These are phyloP conservation scores for Paxillus involutus DNA, from an alignment of 768 basidiomycete species.

Conservation along the genomic window DNA sequence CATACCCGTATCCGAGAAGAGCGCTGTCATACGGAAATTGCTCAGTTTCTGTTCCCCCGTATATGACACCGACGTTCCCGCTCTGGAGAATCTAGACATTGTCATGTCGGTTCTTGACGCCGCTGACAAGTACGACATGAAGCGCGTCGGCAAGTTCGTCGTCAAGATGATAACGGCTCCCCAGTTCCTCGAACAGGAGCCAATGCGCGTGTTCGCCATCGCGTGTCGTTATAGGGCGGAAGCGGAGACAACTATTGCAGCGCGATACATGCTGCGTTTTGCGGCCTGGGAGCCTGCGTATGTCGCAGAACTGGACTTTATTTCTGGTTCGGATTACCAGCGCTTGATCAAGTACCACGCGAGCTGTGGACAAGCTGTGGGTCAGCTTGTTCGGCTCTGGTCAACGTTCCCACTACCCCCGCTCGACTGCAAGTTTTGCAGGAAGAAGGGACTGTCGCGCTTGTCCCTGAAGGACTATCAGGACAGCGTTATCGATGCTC, in stretches of 20 bases:
- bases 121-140: slow-evolving; percentile 53
- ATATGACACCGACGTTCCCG: slow-evolving; percentile 33
- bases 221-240: slow-evolving; percentile 37
- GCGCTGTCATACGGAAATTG: slow-evolving; percentile 38
- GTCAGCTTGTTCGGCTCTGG: slow-evolving; percentile 33
- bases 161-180: slow-evolving; percentile 32
- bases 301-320: slow-evolving; percentile 35
- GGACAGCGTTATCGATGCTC: slow-evolving; percentile 32
- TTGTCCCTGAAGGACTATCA: slow-evolving; percentile 31
- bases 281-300: slow-evolving; percentile 34
- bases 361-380: slow-evolving; percentile 33
- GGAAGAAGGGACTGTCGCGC: slow-evolving; percentile 34
- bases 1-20: slow-evolving; percentile 49
- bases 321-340: slow-evolving; percentile 37
- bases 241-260: slow-evolving; percentile 35
- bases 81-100: slow-evolving; percentile 38
- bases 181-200: slow-evolving; percentile 33
- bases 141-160: slow-evolving; percentile 37
- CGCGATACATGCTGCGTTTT: slow-evolving; percentile 35
- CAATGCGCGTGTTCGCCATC: slow-evolving; percentile 37
- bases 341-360: slow-evolving; percentile 36
- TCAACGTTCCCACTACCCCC: slow-evolving; percentile 29
- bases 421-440: slow-evolving; percentile 34
- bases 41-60: slow-evolving; percentile 51
- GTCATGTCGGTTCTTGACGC: slow-evolving; percentile 44